Base-by-base conservation (phyloP, 768 basidiomycete genomes). In the Pleurotus eryngii region DNA sequence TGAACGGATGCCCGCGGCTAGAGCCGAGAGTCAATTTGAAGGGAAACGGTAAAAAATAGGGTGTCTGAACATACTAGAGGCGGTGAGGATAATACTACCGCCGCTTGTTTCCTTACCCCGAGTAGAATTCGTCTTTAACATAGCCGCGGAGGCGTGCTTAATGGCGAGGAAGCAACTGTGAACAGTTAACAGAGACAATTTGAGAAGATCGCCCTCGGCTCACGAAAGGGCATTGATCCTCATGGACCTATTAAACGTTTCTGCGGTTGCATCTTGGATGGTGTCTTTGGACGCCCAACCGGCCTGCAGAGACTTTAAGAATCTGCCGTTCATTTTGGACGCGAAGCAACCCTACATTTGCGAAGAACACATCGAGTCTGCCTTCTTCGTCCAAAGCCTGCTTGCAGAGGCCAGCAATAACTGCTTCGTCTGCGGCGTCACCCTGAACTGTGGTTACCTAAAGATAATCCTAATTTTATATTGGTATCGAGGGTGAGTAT, bases 351-450 rank as follows among this genome's bases (percentile, higher is more conserved):
- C 84, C 53, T 65, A 92, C 95, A 68, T 98, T 97, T 35, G 95
- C 95, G 67, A 95, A 98, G 78, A 97, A 97, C 61, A 95, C 86
- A 63, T 98, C 95, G 11, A 98, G 77, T 58, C 84, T 81, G 7
- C 94, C 93, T 67, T 95, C 87, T 59, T 97, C 93, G 43, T 81
- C 72, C 30, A 93, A 65, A 2, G 89, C 92, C 57, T 76, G 84
- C 57, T 86, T 74, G 68, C 94, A 93, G 1, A 94, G 68, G 5
- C 71, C 72, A 18, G 81, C 76, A 56, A 97, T 86, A 8, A 86
- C 80, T 11, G 70, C 63, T 54, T 93, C 87, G 65, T 92, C 85
- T 17, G 93, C 86, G 12, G 94, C 95, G 68, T 98, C 95, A 12
- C 83, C 94, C 66, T 86, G 82, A 35, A 88, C 64, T 9, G 76